phyloP scores from a whole-genome alignment of 768 basidiomycete genomes.

The Tulasnella sp. region DNA sequence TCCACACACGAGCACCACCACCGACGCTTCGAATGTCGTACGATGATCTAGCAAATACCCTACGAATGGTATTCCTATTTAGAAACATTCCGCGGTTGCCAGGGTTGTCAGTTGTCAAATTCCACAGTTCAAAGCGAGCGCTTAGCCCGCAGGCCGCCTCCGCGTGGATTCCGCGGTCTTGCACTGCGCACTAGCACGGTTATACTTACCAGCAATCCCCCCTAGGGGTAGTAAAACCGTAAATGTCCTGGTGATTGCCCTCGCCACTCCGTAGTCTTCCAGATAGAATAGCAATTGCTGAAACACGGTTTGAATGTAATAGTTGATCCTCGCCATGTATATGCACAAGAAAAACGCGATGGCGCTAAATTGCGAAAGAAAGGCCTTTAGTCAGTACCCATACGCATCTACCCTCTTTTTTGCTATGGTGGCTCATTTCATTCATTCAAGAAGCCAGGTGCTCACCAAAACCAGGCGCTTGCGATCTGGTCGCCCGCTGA shows the following conservation, averaged over 20 bases:
- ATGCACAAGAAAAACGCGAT: constrained; percentile 30
- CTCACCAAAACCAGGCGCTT: constrained; percentile 32
- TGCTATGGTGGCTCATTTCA: not conserved
- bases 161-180: not conserved
- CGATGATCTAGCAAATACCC: constrained; percentile 23
- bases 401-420: not conserved
- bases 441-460: not conserved
- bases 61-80: constrained; percentile 19
- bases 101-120: not conserved
- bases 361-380: constrained; percentile 18
- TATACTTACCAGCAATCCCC: constrained; percentile 30
- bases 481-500: constrained; percentile 28
- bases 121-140: not conserved
- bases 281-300: constrained; percentile 32
- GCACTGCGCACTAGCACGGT: not conserved
- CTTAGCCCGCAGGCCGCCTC: not conserved
- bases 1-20: constrained; percentile 29
- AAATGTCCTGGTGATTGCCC: constrained; percentile 31
- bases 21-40: constrained; percentile 16
- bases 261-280: constrained; percentile 26
- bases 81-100: constrained; percentile 17
- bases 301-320: constrained; percentile 31
- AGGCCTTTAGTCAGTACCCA: constrained; percentile 5
- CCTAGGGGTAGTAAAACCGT: constrained; percentile 34
- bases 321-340: constrained; percentile 35